A percentile compares a stretch with the other conserved stretches of the same genome.
Conservation (phyloP, 441 rosid genomes). For the Arabidopsis lyrata region DNA sequence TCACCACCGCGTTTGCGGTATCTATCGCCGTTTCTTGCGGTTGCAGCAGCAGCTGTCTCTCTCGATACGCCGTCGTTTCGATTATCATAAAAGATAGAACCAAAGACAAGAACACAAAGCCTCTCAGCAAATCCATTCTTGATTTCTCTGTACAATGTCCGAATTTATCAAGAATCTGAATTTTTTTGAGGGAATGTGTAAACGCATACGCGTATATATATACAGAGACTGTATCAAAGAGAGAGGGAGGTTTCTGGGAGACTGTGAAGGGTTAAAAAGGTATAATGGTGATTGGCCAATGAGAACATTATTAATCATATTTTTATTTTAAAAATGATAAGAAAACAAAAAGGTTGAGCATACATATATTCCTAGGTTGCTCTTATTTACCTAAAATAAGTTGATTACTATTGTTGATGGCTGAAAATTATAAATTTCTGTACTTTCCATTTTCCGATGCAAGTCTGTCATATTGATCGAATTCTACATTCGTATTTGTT, state of each 20-base stretch:
- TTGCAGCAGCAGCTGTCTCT: constrained; percentile 35
- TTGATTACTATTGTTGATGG: constrained; percentile 3
- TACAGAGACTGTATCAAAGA: constrained; percentile 20
- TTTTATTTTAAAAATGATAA: not conserved
- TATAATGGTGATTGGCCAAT: constrained; percentile 29
- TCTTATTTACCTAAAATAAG: constrained; percentile 14
- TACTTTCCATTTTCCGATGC: not conserved
- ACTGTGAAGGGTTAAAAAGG: constrained; percentile 35
- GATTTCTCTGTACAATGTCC: constrained; percentile 28
- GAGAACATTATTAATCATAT: not conserved
- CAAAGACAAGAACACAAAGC: constrained; percentile 17
- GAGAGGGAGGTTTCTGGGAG: constrained; percentile 37
- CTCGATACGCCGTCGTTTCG: constrained; percentile 42
- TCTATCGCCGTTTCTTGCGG: constrained; percentile 17
- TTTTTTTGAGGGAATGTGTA: not conserved
- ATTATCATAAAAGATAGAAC: constrained; percentile 13
- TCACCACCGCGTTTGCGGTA: constrained; percentile 19
- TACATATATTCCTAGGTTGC: not conserved
- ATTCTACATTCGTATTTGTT: not conserved
- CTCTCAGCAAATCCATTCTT: constrained; percentile 28
- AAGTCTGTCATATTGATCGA: constrained; percentile 5
- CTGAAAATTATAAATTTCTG: not conserved
- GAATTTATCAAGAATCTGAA: constrained; percentile 9
- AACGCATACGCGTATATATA: constrained; percentile 28
- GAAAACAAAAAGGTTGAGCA: not conserved